Evolutionary conservation across 2,329 filamentous ascomycete genomes (phyloP).

Genomic region (Fusarium sp.): DNA sequence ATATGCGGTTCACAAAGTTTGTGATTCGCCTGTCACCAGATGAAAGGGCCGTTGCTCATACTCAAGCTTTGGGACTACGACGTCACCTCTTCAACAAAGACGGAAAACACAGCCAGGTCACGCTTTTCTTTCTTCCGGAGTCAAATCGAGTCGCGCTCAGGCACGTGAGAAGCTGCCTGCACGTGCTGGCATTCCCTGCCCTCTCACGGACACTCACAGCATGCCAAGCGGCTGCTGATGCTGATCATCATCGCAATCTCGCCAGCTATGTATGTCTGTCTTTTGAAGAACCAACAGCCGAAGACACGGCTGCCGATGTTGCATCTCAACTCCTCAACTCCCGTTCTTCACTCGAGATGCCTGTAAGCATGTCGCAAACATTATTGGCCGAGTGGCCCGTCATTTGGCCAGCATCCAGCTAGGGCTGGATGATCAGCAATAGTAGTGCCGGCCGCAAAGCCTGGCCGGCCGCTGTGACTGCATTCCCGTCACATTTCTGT

Average conservation of each 20-base stretch:
- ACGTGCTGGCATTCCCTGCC: not conserved
- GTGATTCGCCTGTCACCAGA: not conserved
- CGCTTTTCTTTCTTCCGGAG: not conserved
- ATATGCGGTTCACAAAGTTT: not conserved
- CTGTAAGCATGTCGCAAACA: constrained; percentile 1
- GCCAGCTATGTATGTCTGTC: not conserved
- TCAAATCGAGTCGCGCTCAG: not conserved
- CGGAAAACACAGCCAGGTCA: not conserved
- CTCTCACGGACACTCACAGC: not conserved
- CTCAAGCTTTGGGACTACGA: not conserved
- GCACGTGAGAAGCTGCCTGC: constrained; percentile 1
- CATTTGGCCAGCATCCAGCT: not conserved
- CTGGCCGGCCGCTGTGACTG: constrained; percentile 3
- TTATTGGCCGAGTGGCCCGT: constrained; percentile 14
- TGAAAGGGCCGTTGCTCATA: not conserved
- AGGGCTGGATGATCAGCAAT: constrained; percentile 11
- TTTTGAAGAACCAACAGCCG: not conserved
- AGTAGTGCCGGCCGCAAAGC: constrained; percentile 13
- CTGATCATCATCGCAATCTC: constrained; percentile 23
- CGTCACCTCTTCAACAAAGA: not conserved
- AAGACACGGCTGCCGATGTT: not conserved
- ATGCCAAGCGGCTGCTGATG: constrained; percentile 9
- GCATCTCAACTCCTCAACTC: not conserved
- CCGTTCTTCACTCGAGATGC: not conserved
- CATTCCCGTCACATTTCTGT: constrained; percentile 16